These are phyloP conservation scores for Rhododendron ovatum DNA, from an alignment of 148 eudicot genomes.

Conservation along the genomic window DNA sequence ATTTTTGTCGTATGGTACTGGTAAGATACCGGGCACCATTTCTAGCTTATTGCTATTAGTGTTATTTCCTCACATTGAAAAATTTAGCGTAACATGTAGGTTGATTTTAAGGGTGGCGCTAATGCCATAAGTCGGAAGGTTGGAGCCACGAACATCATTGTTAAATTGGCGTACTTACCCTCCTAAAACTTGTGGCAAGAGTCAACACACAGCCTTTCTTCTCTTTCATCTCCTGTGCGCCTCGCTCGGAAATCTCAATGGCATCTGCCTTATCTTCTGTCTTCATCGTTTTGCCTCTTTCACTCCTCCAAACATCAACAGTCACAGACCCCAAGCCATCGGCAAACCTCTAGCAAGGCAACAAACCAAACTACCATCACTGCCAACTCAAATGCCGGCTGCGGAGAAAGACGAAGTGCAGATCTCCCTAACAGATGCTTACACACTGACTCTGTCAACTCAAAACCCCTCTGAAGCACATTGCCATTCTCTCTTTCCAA, in stretches of 20 bases:
- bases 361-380: not conserved
- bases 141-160: too few species aligned
- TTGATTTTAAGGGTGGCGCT: not conserved
- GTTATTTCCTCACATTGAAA: not conserved
- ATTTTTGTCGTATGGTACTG: not conserved
- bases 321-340: not conserved
- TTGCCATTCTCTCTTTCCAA: not conserved
- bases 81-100: not conserved
- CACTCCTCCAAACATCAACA: not conserved
- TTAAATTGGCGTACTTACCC: not conserved
- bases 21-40: not conserved
- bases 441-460: not conserved
- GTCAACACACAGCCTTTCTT: not conserved
- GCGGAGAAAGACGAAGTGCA: not conserved
- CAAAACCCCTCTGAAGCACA: not conserved
- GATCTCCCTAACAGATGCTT: not conserved
- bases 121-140: not conserved
- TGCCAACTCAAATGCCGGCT: not conserved
- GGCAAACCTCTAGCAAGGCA: not conserved
- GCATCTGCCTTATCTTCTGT: not conserved
- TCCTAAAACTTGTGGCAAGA: not conserved
- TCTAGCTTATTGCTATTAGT: not conserved
- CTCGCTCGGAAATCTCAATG: not conserved
- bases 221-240: too few species aligned
- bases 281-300: not conserved